These are phyloP conservation scores for Syncephalastrum racemosum DNA, from an alignment of 371 early-diverging fungal species.

Conservation along the genomic window DNA sequence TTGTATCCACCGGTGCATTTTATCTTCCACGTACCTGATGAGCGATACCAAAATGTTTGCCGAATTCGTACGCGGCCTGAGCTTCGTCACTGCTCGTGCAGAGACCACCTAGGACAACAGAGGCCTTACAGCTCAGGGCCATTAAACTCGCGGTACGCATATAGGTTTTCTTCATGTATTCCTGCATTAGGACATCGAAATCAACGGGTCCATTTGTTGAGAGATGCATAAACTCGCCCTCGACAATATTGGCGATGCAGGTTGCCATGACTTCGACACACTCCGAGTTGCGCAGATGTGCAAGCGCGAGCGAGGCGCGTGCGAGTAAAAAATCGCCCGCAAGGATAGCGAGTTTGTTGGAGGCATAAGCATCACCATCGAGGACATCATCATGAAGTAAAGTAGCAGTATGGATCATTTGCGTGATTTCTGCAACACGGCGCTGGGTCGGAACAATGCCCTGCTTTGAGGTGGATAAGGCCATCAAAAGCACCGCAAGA, in stretches of 20 bases:
- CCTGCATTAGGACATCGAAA: constrained; percentile 40
- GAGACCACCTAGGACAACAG: constrained; percentile 79
- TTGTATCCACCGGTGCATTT: not conserved
- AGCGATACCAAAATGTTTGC: constrained; percentile 87
- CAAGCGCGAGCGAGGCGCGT: constrained; percentile 87
- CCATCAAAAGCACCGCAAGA: constrained; percentile 83
- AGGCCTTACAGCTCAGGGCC: constrained; percentile 87
- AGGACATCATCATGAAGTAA: constrained; percentile 96
- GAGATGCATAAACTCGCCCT: constrained; percentile 96
- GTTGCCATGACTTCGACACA: constrained; percentile 94
- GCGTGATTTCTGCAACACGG: constrained; percentile 91
- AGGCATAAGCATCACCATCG: constrained; percentile 54
- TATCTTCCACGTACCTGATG: constrained; percentile 70
- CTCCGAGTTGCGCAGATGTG: constrained; percentile 82
- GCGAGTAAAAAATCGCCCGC: constrained; percentile 94
- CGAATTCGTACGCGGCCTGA: constrained; percentile 79
- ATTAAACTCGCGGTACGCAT: constrained; percentile 93
- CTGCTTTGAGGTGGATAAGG: constrained; percentile 74
- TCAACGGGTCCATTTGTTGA: constrained; percentile 53
- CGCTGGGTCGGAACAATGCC: constrained; percentile 83
- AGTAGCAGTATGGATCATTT: constrained; percentile 96
- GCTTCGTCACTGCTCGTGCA: constrained; percentile 53
- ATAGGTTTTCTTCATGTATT: constrained; percentile 91
- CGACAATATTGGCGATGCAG: constrained; percentile 89
- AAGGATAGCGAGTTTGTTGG: constrained; percentile 94